Conservation (phyloP, 495 filamentous ascomycete species). For the Trichodelitschia bisporula region DNA sequence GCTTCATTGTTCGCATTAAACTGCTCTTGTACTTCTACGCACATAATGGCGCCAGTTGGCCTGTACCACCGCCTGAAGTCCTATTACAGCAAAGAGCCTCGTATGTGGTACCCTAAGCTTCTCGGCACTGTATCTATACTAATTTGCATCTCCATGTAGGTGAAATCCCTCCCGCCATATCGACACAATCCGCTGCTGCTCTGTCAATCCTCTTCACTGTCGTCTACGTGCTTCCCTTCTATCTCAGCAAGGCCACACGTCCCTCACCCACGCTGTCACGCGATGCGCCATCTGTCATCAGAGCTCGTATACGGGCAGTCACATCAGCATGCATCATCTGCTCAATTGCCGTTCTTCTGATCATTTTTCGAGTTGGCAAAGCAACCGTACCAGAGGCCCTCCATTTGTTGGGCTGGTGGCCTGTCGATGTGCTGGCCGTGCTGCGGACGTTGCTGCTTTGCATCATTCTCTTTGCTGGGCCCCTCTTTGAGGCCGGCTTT, state of each 20-base stretch:
- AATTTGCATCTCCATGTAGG: no score
- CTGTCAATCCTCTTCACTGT: constrained; percentile 60
- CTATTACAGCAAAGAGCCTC: no score
- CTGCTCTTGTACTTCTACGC: no score
- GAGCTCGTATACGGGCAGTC: constrained; percentile 59
- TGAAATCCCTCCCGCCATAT: no score
- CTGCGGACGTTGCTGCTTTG: constrained; percentile 36
- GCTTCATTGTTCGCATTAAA: no score
- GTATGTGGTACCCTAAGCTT: no score
- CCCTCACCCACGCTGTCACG: constrained; percentile 62
- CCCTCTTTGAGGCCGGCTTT: constrained; percentile 51
- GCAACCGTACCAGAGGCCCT: constrained; percentile 26
- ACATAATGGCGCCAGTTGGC: no score
- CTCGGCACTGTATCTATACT: no score
- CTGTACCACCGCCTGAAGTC: no score
- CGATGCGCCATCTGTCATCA: constrained; percentile 77
- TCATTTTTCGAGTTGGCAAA: constrained; percentile 26
- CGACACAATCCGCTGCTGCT: no score
- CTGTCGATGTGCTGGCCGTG: constrained; percentile 37
- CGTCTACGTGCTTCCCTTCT: constrained; percentile 79
- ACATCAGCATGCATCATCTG: constrained; percentile 39
- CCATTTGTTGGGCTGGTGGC: constrained; percentile 51
- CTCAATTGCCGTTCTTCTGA: constrained; percentile 31
- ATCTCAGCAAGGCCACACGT: constrained; percentile 52
- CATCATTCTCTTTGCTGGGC: constrained; percentile 57